phyloP scores from a whole-genome alignment of 257 asterid species.

The Solanum chaucha region DNA sequence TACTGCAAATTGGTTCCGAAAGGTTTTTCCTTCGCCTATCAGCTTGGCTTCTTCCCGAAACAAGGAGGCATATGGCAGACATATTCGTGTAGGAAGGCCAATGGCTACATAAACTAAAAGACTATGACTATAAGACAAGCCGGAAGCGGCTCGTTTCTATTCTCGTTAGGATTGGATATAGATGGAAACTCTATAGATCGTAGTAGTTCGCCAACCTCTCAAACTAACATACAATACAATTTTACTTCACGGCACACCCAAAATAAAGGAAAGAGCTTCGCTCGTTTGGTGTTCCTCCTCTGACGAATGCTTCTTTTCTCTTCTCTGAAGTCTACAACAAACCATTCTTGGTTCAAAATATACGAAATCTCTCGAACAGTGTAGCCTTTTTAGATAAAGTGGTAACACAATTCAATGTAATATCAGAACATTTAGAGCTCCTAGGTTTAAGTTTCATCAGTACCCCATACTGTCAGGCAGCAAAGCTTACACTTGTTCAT shows the following conservation, averaged over 20 bases:
- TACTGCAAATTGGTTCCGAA: not conserved
- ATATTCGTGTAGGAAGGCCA: not conserved
- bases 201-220: not conserved
- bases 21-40: not conserved
- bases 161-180: not conserved
- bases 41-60: not conserved
- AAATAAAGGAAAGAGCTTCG: not conserved
- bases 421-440: not conserved
- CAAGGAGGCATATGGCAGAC: not conserved
- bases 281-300: not conserved
- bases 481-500: not conserved
- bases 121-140: not conserved
- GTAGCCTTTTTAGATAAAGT: not conserved
- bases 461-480: not conserved
- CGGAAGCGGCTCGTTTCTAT: not conserved
- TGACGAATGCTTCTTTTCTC: not conserved
- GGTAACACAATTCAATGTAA: not conserved
- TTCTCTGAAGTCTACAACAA: not conserved
- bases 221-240: not conserved
- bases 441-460: not conserved
- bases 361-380: not conserved
- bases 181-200: not conserved
- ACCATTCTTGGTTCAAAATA: not conserved
- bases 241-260: not conserved
- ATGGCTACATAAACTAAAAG: not conserved